Conservation (phyloP, 306 rosid species). For the Gynostemma pentaphyllum region DNA sequence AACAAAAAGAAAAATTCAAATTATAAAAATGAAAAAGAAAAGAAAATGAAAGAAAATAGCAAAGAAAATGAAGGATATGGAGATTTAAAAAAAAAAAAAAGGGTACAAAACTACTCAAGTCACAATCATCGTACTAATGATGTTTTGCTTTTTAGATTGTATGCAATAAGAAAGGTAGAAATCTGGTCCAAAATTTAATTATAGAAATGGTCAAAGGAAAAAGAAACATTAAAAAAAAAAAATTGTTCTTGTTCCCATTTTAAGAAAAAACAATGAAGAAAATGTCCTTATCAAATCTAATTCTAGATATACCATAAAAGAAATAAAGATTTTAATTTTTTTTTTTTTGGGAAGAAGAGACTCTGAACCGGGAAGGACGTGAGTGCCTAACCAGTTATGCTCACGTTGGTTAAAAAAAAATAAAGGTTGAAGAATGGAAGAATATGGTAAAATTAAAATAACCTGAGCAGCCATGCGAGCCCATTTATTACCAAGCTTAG, state of each 20-base stretch:
- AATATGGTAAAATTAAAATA: too few relatives aligned
- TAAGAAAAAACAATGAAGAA: not conserved
- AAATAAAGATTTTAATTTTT: too few relatives aligned
- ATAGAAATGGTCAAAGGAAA: not conserved
- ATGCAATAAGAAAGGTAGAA: not conserved
- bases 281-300: not conserved
- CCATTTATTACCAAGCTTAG: conserved; percentile 84
- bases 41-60: not conserved
- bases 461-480: conserved; percentile 86
- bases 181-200: not conserved
- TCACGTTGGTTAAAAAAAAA: too few relatives aligned
- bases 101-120: not conserved
- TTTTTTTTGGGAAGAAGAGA: not conserved
- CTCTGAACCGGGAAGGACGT: not conserved
- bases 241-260: too few relatives aligned
- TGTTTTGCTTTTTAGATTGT: not conserved
- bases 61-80: not conserved
- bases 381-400: too few relatives aligned
- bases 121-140: not conserved
- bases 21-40: not conserved
- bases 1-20: not conserved
- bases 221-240: not conserved
- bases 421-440: not conserved
- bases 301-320: not conserved
- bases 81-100: conserved; percentile 6